Conservation (phyloP, 192 early-diverging fungal genomes). For the Geranomyces michiganensis region DNA sequence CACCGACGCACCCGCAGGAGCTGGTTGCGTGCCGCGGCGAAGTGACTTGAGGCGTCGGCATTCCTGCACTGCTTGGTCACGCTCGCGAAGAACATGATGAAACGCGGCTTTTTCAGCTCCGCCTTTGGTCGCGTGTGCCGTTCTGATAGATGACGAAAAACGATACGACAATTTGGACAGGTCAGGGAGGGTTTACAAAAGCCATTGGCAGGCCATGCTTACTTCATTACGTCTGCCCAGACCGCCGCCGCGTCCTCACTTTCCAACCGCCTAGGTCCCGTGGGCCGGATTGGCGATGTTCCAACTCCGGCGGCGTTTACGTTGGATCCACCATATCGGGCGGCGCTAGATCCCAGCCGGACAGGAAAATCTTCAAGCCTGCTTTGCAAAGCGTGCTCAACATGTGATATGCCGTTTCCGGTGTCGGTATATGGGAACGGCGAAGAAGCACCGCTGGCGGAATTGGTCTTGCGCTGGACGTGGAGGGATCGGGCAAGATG, state of each 20-base stretch:
- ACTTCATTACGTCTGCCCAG: slow-evolving; percentile 21
- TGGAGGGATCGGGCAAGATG: slow-evolving; percentile 10
- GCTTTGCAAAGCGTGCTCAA: neutral
- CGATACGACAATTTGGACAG: neutral
- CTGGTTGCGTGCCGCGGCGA: neutral
- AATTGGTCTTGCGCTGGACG: neutral
- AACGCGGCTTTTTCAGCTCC: slow-evolving; percentile 18
- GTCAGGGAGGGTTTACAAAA: neutral
- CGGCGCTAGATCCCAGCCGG: neutral
- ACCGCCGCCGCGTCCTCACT: slow-evolving; percentile 18
- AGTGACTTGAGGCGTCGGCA: slow-evolving; percentile 17
- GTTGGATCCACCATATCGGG: slow-evolving; percentile 12
- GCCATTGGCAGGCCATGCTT: neutral
- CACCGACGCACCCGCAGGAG: neutral
- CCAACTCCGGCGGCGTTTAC: neutral
- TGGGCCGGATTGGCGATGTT: neutral
- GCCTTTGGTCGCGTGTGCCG: slow-evolving; percentile 11
- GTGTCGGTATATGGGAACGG: neutral
- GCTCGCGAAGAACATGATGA: slow-evolving; percentile 8
- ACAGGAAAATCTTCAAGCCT: slow-evolving; percentile 12
- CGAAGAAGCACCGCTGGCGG: neutral
- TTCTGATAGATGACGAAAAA: neutral
- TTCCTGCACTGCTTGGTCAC: slow-evolving; percentile 14
- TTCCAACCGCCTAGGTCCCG: slow-evolving; percentile 11
- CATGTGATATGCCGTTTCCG: neutral